Base-by-base conservation (phyloP, 1,139 yeast species). In the Petasospora rhodanensis region DNA sequence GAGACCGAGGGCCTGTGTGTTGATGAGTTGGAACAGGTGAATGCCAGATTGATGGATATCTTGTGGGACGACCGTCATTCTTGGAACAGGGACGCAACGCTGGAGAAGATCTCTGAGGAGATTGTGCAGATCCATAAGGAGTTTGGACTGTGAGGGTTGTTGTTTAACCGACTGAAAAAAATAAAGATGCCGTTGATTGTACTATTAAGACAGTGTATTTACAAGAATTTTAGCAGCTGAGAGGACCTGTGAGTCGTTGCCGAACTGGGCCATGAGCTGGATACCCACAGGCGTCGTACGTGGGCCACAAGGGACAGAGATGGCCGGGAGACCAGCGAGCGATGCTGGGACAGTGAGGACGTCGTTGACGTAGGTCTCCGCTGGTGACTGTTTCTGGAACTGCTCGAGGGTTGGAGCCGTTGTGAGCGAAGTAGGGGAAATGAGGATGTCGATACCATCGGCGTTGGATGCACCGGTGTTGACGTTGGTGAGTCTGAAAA, bases 311-410 rank as follows among this genome's bases (percentile, higher is more conserved):
- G 98, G 98, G 2, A 89, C 61, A 0, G 82, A 72, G 9, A 89
- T 68, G 0, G 95, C 74, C 1, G 99, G 99, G 4, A 91, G 59
- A 0, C 97, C 98, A 0, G 95, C 94, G 42, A 93, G 61, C 1
- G 95, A 87, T 26, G 93, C 83, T 0, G 98, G 96, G 4, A 89
- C 82, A 0, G 96, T 86, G 40, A 87, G 67, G 2, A 84, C 76
- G 55, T 93, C 98, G 54, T 86, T 84, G 31, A 80, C 66, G 49
- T 83, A 87, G 13, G 79, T 70, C 32, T 74, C 75, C 7, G 83
- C 67, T 6, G 84, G 67, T 32, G 70, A 64, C n/a, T 59, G 55
- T 4, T 50, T 40, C 21, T 67, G 55, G 43, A 64, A 70, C 18
- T 72, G 66, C 13, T 66, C 57, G 14, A 81, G 46, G 6, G 69